A percentile compares a stretch with the other conserved stretches of the same genome.
Conservation (phyloP, 2,329 filamentous ascomycete species). For the Aureobasidium sp. region DNA sequence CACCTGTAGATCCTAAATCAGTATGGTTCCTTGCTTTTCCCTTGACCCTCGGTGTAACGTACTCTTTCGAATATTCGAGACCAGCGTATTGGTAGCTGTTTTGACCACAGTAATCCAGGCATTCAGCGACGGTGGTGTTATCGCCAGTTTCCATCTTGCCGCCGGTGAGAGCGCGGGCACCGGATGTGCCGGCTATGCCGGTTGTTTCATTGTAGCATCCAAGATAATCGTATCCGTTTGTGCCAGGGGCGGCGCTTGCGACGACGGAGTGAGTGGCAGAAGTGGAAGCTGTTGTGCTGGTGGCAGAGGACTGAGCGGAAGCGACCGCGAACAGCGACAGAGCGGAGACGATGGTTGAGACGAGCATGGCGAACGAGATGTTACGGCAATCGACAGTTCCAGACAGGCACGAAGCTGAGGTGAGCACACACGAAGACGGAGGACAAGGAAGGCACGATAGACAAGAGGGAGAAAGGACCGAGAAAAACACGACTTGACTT, state of each 20-base stretch:
- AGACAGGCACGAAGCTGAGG: background rate
- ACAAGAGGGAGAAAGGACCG: background rate
- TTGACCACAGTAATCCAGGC: constrained; percentile 46
- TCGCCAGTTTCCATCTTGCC: constrained; percentile 35
- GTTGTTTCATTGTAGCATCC: constrained; percentile 56
- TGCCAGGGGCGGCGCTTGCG: constrained; percentile 10
- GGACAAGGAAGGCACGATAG: background rate
- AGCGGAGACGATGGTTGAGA: constrained; percentile 10
- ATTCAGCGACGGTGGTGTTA: constrained; percentile 46
- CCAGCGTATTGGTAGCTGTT: constrained; percentile 41
- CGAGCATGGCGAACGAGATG: background rate
- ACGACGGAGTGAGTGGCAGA: constrained; percentile 20
- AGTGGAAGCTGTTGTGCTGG: constrained; percentile 25
- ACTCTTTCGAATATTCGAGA: constrained; percentile 49
- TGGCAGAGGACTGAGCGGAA: constrained; percentile 20
- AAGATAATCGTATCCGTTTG: constrained; percentile 40
- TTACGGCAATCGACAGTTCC: background rate
- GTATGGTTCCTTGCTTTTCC: background rate
- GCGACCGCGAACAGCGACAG: constrained; percentile 17
- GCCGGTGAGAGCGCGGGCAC: constrained; percentile 40
- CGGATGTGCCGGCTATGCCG: constrained; percentile 30
- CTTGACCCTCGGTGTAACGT: background rate
- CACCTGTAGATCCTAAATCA: constrained; percentile 28
- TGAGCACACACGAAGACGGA: background rate
- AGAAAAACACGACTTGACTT: background rate